Evolutionary conservation across 768 basidiomycete genomes (phyloP), one percentile per base, ranked within the genome.

Genomic region (Thelephora aurantiotincta): DNA sequence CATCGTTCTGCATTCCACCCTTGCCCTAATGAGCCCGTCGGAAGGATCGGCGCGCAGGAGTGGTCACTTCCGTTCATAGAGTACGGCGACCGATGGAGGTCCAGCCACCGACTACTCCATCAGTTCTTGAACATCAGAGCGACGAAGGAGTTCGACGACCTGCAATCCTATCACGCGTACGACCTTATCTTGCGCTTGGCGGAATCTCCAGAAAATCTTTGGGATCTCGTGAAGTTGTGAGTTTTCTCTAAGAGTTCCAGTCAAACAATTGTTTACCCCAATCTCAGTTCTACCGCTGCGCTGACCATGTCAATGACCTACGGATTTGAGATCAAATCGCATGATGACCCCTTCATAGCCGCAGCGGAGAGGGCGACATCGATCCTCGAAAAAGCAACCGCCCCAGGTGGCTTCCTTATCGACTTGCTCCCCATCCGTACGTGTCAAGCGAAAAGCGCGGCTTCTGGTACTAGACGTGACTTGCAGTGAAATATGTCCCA

Each of bases 371-470:
- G 50, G 23, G 47, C 50, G 7, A 20, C 33, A 18, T 6, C 11
- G 6, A 30, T 23, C 16, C 19, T 33, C 34, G 19, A 35, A 14
- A 37, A 14, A 13, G 36, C 14, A 13, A 13, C 19, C 2, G 36
- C 50, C 9, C 61, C 70, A 5, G 68, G 67, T 2, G 60, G 64
- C 33, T 64, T 63, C 36, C 62, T 62, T 9, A 61, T 60, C 11
- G 63, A 64, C 44, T 22, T 54, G 52, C 37, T 70, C 50, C 59
- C 58, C 6, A 51, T 50, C 16, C 19, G 36, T 37, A 19, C 14
- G 36, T 37, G 14, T 2, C 14, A 37, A 37, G 14, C 5, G 19
- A 37, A 37, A 19, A 37, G 5, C 2, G 14, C 19, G 19, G 19
- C 5, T 19, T 37, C 5, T 37, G 36, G 14, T 37, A 19, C 14